Conservation (phyloP, 148 eudicot genomes). For the Chenopodium berlandieri region DNA sequence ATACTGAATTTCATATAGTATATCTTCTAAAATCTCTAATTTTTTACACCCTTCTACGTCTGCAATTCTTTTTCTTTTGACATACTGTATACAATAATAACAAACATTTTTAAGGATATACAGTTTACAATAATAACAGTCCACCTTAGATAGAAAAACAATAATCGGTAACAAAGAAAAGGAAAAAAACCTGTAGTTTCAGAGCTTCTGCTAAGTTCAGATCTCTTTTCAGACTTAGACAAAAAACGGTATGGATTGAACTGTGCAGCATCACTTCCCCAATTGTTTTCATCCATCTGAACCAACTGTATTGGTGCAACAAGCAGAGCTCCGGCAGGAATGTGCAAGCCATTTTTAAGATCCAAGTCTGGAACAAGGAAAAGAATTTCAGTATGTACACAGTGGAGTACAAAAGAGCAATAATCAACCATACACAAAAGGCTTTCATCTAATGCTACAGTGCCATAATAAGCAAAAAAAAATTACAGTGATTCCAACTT, state of each 20-base stretch:
- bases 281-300: conserved; percentile 44
- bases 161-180: background rate
- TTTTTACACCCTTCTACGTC: background rate
- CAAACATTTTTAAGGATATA: background rate
- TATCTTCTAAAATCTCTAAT: background rate
- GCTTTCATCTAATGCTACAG: background rate
- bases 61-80: background rate
- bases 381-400: background rate
- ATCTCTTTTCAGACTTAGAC: conserved; percentile 33
- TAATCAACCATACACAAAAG: background rate
- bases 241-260: conserved; percentile 56
- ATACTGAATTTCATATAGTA: background rate
- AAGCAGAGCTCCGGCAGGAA: conserved; percentile 56
- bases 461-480: background rate
- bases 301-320: conserved; percentile 52
- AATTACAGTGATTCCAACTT: background rate
- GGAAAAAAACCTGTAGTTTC: conserved; percentile 29
- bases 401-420: background rate
- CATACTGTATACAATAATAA: background rate
- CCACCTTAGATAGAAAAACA: background rate
- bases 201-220: conserved; percentile 15
- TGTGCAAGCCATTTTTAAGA: conserved; percentile 40
- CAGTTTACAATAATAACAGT: background rate
- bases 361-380: conserved; percentile 33
- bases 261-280: conserved; percentile 54